Evolutionary conservation across 306 rosid genomes (phyloP), one percentile per base, ranked within the genome.

Genomic region (Quercus alba): DNA sequence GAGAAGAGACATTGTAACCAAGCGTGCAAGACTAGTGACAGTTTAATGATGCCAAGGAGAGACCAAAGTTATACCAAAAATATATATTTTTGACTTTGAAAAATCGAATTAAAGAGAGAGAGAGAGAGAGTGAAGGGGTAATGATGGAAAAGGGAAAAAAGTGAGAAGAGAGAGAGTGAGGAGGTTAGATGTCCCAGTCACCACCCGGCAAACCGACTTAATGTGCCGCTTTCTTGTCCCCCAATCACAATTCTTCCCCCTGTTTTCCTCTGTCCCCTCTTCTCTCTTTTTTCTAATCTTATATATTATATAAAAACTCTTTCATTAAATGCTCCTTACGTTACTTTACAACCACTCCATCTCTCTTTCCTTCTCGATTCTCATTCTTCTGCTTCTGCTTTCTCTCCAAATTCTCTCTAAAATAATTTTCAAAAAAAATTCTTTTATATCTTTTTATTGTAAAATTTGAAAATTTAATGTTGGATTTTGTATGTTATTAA

Each of bases 151-250:
- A 74, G 31, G 26, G 71, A 72, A 38, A 23, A 55, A 11, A 71
- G 74, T 11, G 80, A 78, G 73, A 33, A 74, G 66, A 75, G 46
- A 41, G 46, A 41, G 46, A 41, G 46, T 41, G 46, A 8, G 38
- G 75, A 18, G 67, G 89, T 81, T 77, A 68, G 35, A 18, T 86
- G 96, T 86, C 86, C 3, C 13, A 4, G 44, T 81, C 88, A 83
- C 71, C 76, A 84, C 81, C 97, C 90, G 97, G 91, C 94, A 91
- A 81, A 75, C 70, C 55, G 77, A 83, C 72, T 83, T 84, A 46
- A 75, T 68, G 54, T 86, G 94, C 89, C 91, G 94, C 92, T 86
- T 88, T 88, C 87, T 79, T 92, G 98, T 92, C 92, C 80, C 94
- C 93, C 83, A 74, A 63, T 61, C 86, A 12, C 66, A 59, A 41